Conservation (phyloP, 495 filamentous ascomycete species). For the Choiromyces venosus region DNA sequence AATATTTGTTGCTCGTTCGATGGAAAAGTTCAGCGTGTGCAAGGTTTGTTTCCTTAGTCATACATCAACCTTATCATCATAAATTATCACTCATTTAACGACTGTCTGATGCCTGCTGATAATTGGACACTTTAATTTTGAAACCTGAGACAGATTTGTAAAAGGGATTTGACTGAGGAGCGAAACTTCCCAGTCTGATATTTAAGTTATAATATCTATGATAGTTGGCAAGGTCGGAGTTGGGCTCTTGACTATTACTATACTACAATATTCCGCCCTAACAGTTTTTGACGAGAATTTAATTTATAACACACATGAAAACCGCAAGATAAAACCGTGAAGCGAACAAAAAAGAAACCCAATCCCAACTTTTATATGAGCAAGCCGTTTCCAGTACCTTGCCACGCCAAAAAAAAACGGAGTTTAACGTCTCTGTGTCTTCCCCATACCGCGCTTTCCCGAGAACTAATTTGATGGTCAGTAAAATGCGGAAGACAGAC, state of each 20-base stretch:
- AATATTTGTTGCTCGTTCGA: neutral
- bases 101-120: neutral
- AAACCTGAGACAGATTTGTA: neutral
- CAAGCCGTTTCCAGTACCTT: conserved; percentile 6
- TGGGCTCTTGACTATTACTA: neutral
- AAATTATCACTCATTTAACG: neutral
- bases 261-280: neutral
- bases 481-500: conserved; percentile 13
- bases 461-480: conserved; percentile 48
- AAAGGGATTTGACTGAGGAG: neutral
- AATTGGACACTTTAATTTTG: neutral
- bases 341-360: conserved; percentile 10
- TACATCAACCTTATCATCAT: neutral
- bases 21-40: neutral
- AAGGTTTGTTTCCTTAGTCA: neutral
- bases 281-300: neutral
- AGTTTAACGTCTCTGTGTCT: conserved; percentile 50
- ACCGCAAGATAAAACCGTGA: conserved; percentile 12
- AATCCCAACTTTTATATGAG: conserved; percentile 21
- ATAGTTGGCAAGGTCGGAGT: neutral
- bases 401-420: neutral
- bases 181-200: neutral
- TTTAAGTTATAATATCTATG: neutral
- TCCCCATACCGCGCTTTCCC: conserved; percentile 58
- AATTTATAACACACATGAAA: conserved; percentile 4